Conservation (phyloP, 2,329 filamentous ascomycete species). For the Waltergamsia citrina region DNA sequence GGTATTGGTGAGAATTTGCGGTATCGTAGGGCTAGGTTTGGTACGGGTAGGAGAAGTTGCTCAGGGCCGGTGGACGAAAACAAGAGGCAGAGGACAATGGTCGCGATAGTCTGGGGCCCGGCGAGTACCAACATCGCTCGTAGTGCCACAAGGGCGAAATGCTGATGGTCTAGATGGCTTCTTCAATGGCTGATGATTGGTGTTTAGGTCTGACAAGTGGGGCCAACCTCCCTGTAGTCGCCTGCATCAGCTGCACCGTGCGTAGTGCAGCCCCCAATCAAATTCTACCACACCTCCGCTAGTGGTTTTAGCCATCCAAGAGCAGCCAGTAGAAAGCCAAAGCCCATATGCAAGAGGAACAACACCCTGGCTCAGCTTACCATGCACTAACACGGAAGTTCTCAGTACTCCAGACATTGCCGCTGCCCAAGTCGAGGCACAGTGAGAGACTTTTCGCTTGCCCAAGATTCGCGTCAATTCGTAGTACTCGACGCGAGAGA, state of each 20-base stretch:
- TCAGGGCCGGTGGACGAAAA: conserved; percentile 8
- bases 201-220: background rate
- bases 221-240: background rate
- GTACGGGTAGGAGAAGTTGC: conserved; percentile 3
- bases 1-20: background rate
- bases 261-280: background rate
- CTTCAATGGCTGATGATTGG: conserved; percentile 1
- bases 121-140: conserved; percentile 7
- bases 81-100: conserved; percentile 4
- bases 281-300: background rate
- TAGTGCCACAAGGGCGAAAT: conserved; percentile 2
- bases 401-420: too few relatives aligned
- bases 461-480: too few relatives aligned
- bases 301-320: conserved; percentile 2
- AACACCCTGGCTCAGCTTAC: too few relatives aligned
- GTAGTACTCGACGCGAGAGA: too few relatives aligned
- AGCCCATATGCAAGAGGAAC: too few relatives aligned
- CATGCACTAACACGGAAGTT: too few relatives aligned
- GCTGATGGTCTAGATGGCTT: too few relatives aligned
- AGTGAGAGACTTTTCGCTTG: too few relatives aligned
- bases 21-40: conserved; percentile 7
- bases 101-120: conserved; percentile 3
- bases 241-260: background rate
- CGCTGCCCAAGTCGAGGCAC: too few relatives aligned
- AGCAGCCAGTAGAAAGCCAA: too few relatives aligned